Conservation (phyloP, 371 early-diverging fungal genomes). For the Mortierella sp. region DNA sequence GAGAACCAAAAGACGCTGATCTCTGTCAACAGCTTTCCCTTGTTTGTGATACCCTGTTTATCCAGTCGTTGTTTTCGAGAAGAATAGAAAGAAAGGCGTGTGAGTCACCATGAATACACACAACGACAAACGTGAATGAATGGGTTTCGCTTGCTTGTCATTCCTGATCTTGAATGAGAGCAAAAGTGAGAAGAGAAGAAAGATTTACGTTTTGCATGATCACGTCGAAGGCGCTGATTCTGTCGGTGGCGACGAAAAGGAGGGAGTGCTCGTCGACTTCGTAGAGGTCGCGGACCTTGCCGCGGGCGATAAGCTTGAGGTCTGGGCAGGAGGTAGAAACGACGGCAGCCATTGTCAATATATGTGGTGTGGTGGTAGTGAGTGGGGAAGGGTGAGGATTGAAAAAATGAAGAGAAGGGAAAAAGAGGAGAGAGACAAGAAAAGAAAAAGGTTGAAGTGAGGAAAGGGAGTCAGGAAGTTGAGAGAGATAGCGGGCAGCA, state of each 20-base stretch:
- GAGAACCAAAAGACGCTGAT: constrained; percentile 97
- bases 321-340: constrained; percentile 86
- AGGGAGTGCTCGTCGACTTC: constrained; percentile 88
- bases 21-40: constrained; percentile 97
- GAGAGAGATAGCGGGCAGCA: neutral
- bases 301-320: constrained; percentile 93
- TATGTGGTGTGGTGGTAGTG: neutral
- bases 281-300: constrained; percentile 98
- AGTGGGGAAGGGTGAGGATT: constrained; percentile 3
- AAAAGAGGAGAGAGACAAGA: neutral
- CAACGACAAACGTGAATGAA: neutral
- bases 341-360: constrained; percentile 55
- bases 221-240: constrained; percentile 97
- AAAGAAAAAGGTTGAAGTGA: neutral
- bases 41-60: constrained; percentile 89
- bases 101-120: constrained; percentile 18
- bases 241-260: constrained; percentile 97
- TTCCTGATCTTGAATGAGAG: neutral
- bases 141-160: neutral
- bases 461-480: constrained; percentile 1
- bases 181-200: neutral
- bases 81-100: neutral
- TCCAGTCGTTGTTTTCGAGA: neutral
- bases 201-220: constrained; percentile 95
- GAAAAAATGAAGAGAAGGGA: neutral